Base-by-base conservation (phyloP, 2,329 filamentous ascomycete species). In the Xylaria sp. region DNA sequence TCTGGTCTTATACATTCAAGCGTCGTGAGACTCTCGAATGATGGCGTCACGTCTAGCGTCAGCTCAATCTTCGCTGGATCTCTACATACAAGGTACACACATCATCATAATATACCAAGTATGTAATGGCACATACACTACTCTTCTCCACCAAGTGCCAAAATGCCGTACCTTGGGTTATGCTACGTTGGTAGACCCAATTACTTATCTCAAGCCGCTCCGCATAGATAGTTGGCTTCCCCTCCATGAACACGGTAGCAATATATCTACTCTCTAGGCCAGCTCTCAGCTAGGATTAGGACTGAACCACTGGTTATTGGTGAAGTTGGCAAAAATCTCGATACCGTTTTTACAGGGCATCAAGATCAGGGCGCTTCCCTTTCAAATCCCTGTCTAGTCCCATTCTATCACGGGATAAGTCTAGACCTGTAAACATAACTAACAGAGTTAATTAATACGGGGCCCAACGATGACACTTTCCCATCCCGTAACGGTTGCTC, bases 331-430 rank as follows among this genome's bases (percentile, higher is more conserved):
- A 45, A 43, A 23, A 28, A n/a, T 1, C 9, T 28, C 23, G 35
- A 21, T n/a, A 25, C 9, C 15, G 4, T 23, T 15, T 23, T 14
- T 33, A 35, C 56, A 45, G 56, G 47, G 56, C 56, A 58, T 58
- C 38, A 46, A 37, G 14, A 9, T 21, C 19, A 40, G 8, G 56
- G 47, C 56, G 56, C 19, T 31, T 23, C 15, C 17, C 23, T 42
- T n/a, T n/a, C n/a, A 17, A 28, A 59, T 23, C 57, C 57, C 57
- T 59, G 58, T 50, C 58, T 51, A 42, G 37, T 31, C 28, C 58
- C 58, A 55, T 31, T n/a, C 28, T 33, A 31, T 19, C 7, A 50
- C 47, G 19, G 33, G 17, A 23, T 25, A 6, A n/a, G 47, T 51
- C 52, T 55, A 55, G 38, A 21, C 12, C 25, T 7, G 19, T 40